Conservation (phyloP, 1,284 basidiomycete species). For the Pterulicium gracile region DNA sequence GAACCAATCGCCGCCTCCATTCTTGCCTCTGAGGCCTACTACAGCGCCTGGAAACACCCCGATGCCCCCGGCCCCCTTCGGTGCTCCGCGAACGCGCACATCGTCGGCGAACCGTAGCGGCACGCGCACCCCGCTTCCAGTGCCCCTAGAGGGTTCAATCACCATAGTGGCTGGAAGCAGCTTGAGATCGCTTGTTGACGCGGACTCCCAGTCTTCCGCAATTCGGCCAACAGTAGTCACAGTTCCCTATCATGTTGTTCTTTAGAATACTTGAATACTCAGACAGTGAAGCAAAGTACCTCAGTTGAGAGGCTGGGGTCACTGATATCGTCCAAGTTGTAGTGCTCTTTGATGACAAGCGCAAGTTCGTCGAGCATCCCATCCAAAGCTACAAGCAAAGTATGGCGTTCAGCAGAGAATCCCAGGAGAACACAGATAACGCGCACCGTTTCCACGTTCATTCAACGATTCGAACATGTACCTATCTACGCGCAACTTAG, state of each 20-base stretch:
- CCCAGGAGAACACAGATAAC: slow-evolving; percentile 2
- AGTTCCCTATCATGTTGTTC: slow-evolving; percentile 40
- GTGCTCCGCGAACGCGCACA: slow-evolving; percentile 57
- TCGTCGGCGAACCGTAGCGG: slow-evolving; percentile 59
- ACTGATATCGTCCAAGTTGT: slow-evolving; percentile 59
- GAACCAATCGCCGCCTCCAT: slow-evolving; percentile 86
- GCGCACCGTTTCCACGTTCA: slow-evolving; percentile 68
- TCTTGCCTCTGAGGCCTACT: slow-evolving; percentile 80
- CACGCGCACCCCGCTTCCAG: slow-evolving; percentile 64
- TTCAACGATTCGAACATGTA: slow-evolving; percentile 91
- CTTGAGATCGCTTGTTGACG: slow-evolving; percentile 42
- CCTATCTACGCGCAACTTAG: slow-evolving; percentile 52
- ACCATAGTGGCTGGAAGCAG: slow-evolving; percentile 64
- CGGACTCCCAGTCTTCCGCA: slow-evolving; percentile 55
- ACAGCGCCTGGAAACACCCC: slow-evolving; percentile 88
- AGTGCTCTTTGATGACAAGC: slow-evolving; percentile 59
- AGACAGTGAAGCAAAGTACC: slow-evolving; percentile 27
- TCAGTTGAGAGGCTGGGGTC: slow-evolving; percentile 70
- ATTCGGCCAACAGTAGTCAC: slow-evolving; percentile 77
- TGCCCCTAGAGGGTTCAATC: slow-evolving; percentile 74
- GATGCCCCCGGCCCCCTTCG: slow-evolving; percentile 53
- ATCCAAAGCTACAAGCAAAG: slow-evolving; percentile 50
- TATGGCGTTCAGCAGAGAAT: slow-evolving; percentile 4
- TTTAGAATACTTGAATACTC: slow-evolving; percentile 8
- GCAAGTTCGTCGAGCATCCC: slow-evolving; percentile 79